Evolutionary conservation across 2,329 filamentous ascomycete species (phyloP).

Genomic region (Neopestalotiopsis sp.): DNA sequence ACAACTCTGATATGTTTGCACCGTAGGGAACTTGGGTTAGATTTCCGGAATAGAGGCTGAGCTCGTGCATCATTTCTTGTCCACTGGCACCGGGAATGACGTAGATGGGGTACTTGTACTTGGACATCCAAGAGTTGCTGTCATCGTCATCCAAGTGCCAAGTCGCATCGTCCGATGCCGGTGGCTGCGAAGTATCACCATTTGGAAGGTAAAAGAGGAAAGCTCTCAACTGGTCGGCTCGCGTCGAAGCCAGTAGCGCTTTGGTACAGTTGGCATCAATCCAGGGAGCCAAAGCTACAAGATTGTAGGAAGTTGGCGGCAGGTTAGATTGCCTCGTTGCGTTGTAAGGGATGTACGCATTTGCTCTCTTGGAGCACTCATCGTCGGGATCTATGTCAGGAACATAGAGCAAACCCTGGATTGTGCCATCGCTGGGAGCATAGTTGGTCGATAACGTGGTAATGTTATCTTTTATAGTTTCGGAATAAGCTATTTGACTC

Average conservation of each 20-base stretch:
- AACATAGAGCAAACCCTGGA: slow-evolving; percentile 84
- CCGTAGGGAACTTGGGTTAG: slow-evolving; percentile 66
- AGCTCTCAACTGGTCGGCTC: slow-evolving; percentile 61
- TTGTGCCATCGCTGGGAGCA: slow-evolving; percentile 61
- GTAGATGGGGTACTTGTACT: slow-evolving; percentile 81
- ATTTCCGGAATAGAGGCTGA: slow-evolving; percentile 79
- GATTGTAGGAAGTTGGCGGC: slow-evolving; percentile 69
- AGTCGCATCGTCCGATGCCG: slow-evolving; percentile 62
- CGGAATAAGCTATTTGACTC: slow-evolving; percentile 57
- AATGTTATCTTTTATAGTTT: slow-evolving; percentile 61
- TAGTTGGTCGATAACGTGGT: slow-evolving; percentile 77
- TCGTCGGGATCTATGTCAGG: slow-evolving; percentile 67
- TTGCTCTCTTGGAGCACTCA: slow-evolving; percentile 67
- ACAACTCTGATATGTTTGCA: slow-evolving; percentile 57
- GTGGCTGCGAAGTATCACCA: slow-evolving; percentile 64
- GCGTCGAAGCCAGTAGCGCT: slow-evolving; percentile 71
- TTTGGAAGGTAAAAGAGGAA: slow-evolving; percentile 69
- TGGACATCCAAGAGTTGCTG: slow-evolving; percentile 65
- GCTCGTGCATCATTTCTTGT: slow-evolving; percentile 69
- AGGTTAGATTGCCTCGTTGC: slow-evolving; percentile 76
- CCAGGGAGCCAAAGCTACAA: slow-evolving; percentile 89
- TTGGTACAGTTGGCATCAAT: slow-evolving; percentile 73
- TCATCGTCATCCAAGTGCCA: slow-evolving; percentile 76
- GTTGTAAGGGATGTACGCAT: slow-evolving; percentile 73
- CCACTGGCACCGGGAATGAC: slow-evolving; percentile 75